Evolutionary conservation across 768 basidiomycete species (phyloP), one percentile per base, ranked within the genome.

Genomic region (Podaxis sp.): DNA sequence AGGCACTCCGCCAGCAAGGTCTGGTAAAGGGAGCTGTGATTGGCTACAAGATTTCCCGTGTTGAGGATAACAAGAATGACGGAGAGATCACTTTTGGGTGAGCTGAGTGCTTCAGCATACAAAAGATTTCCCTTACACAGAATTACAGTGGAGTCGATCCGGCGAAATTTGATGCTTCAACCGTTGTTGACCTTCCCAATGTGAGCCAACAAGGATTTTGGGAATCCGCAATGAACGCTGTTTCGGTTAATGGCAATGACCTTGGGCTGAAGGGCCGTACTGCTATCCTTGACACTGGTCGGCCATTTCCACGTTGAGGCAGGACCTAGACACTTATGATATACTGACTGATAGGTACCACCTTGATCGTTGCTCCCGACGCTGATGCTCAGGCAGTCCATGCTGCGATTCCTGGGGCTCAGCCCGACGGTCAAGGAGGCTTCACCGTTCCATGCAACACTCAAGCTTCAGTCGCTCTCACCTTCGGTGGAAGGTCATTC

Each of bases 21-120:
- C 73, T 84, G 57, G 86, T 94, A 59, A 64, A 74, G n/a, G 77
- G 79, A 5, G 80, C 90, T 1, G 87, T 95, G 67, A 82, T 85
- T 10, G 90, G 90, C 6, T 93, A 82, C 83, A 93, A 90, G 76
- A 85, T 95, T 58, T 80, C 90, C 1, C 89, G 93, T 61, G 74
- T 89, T 36, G 78, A 81, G 6, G 91, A 93, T 68, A 75, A 80
- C 66, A 71, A 76, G 70, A 88, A 89, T 65, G 89, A 93, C 65
- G 92, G 92, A 50, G 81, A 91, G 73, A 81, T 94, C 59, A 93
- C 91, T 9, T 91, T 95, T 64, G 93, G 59, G 59, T 61, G 23
- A n/a, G 59, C 38, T 16, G 5, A 10, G 7, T 14, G 28, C 38
- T 27, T 23, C 6, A 14, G 25, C 3, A 9, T 53, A 25, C 14